A percentile compares a stretch with the other conserved stretches of the same genome.
Evolutionary conservation across 2,329 filamentous ascomycete genomes (phyloP).

Genomic region (Fusarium sambucinum): DNA sequence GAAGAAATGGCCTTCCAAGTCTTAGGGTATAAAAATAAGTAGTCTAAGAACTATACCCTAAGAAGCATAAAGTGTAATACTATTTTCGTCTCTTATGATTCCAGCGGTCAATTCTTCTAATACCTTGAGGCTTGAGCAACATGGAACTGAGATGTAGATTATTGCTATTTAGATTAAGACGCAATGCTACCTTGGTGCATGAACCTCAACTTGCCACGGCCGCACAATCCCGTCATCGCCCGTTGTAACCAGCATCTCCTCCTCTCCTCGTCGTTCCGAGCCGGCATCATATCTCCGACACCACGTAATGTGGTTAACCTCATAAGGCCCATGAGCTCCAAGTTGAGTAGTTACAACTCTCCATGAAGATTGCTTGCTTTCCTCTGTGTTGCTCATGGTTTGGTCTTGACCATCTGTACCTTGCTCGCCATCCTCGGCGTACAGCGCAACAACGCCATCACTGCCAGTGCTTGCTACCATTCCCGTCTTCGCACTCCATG

Average conservation of each 20-base stretch:
- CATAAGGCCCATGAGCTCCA: conserved; percentile 89
- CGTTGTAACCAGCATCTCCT: conserved; percentile 90
- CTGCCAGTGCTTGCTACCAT: conserved; percentile 89
- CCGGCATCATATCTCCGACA: conserved; percentile 79
- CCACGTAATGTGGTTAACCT: conserved; percentile 94
- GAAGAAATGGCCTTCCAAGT: too few species aligned
- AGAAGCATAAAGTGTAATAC: too few species aligned
- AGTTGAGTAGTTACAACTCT: conserved; percentile 74
- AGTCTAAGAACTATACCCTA: too few species aligned
- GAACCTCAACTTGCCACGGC: conserved; percentile 75
- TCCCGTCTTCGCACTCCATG: conserved; percentile 84
- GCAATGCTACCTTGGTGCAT: conserved; percentile 28
- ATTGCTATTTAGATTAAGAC: conserved; percentile 14
- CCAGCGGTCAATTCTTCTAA: too few species aligned
- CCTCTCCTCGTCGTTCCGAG: conserved; percentile 64
- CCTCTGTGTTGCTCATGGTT: conserved; percentile 41
- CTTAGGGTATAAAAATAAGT: too few species aligned
- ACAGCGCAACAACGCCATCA: conserved; percentile 84
- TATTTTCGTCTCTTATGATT: too few species aligned
- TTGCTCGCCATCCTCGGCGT: conserved; percentile 53
- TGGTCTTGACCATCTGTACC: conserved; percentile 43
- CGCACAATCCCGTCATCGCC: conserved; percentile 92
- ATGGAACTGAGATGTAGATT: conserved; percentile 1
- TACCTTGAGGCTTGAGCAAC: background rate
- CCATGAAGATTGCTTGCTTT: conserved; percentile 68